phyloP scores from a whole-genome alignment of 805 yeast species.

The Cephaloascus fragrans region DNA sequence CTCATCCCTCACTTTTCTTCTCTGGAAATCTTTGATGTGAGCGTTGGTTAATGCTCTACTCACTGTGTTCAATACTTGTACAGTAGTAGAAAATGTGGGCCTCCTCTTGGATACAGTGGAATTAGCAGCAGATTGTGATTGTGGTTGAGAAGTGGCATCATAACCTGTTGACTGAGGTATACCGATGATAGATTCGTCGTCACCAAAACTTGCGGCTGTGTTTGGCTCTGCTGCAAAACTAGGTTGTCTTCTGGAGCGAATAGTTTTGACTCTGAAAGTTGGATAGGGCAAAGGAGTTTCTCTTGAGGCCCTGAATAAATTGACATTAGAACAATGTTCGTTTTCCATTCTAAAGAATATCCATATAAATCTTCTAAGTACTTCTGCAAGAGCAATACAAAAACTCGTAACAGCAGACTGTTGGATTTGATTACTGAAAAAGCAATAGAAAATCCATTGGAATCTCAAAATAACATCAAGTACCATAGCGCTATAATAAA shows the following conservation, averaged over 20 bases:
- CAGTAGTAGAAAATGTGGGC: background rate
- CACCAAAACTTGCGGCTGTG: background rate
- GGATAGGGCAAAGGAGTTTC: slow-evolving; percentile 82
- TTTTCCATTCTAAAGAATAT: slow-evolving; percentile 88
- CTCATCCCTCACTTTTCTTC: slow-evolving; percentile 31
- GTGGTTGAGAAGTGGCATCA: background rate
- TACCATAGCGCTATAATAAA: slow-evolving; percentile 69
- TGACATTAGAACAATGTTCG: slow-evolving; percentile 89
- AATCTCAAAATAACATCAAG: slow-evolving; percentile 68
- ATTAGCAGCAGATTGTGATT: background rate
- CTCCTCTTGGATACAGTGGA: background rate
- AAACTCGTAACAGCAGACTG: slow-evolving; percentile 87
- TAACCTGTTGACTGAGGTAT: background rate
- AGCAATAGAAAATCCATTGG: slow-evolving; percentile 87
- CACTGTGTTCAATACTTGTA: slow-evolving; percentile 27
- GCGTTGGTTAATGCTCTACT: slow-evolving; percentile 58
- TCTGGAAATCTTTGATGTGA: slow-evolving; percentile 79
- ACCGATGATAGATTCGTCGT: background rate
- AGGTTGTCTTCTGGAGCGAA: background rate
- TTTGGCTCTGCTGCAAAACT: background rate
- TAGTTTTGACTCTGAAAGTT: slow-evolving; percentile 11
- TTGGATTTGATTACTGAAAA: slow-evolving; percentile 65
- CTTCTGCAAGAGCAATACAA: slow-evolving; percentile 72
- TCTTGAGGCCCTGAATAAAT: slow-evolving; percentile 75
- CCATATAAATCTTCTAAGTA: slow-evolving; percentile 82